Base-by-base conservation (phyloP, 306 rosid species). In the Heteromeles arbutifolia region DNA sequence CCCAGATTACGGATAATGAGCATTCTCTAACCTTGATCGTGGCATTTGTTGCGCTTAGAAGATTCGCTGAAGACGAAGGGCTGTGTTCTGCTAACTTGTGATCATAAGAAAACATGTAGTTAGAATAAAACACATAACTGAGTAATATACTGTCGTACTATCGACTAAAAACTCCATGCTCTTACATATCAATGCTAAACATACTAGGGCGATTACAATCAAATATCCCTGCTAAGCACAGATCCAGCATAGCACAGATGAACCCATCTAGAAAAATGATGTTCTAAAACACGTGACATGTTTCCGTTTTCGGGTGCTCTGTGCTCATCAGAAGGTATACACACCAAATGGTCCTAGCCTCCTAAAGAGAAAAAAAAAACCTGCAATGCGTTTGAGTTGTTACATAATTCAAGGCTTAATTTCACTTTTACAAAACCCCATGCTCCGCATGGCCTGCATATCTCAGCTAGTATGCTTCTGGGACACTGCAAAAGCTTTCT, bases 21-120 rank as follows among this genome's bases (percentile, higher is more conserved):
- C 14, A 13, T 70, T 57, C 39, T 70, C 88, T 77, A 74, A 92
- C 97, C 97, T 92, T 86, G 94, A 87, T 87, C 96, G 90, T 75
- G 88, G 93, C 97, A 92, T 92, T 84, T 84, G 82, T 72, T 82
- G 78, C 15, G 73, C 78, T 81, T 37, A 84, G 6, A 64, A 70
- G 57, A 72, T 32, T 74, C 4, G 19, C 7, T 61, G 76, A 69
- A 73, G 67, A 74, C 59, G 28, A 45, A 79, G 82, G 69, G 70
- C 85, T 75, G 69, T 71, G 74, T 72, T 85, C 93, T 90, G 96
- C 82, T 34, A 69, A 22, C 26, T 67, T 59, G 74, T 4, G n/a
- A 78, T 48, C 76, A 57, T 74, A 59, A 58, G 78, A 72, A 77
- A 67, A 19, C 14, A 50, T 11, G 44, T 6, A 5, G 25, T 58